Percentiles rank a stretch among this genome's conserved stretches.
Conservation (phyloP, 108 stramenopile genomes). For the Cyclotella sp. region DNA sequence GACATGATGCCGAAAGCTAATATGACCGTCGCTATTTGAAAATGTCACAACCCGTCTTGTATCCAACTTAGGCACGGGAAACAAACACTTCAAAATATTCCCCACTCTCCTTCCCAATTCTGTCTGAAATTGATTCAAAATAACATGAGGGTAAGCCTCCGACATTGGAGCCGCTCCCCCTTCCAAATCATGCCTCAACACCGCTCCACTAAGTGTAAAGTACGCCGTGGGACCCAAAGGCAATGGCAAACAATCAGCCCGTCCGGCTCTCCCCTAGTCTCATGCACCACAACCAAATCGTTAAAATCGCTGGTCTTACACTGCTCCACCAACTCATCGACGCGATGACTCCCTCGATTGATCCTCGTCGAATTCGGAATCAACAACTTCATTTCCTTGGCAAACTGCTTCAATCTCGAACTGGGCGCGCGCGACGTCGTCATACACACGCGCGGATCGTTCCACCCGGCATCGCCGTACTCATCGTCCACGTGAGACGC, state of each 20-base stretch:
- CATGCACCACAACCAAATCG: slow-evolving; percentile 97
- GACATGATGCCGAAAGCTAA: slow-evolving; percentile 98
- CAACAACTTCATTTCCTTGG: slow-evolving; percentile 96
- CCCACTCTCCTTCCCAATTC: slow-evolving; percentile 90
- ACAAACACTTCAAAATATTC: slow-evolving; percentile 94
- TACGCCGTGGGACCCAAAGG: slow-evolving; percentile 98
- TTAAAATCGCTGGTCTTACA: slow-evolving; percentile 93
- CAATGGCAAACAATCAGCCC: slow-evolving; percentile 97
- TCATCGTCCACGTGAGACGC: slow-evolving; percentile 93
- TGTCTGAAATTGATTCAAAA: slow-evolving; percentile 88
- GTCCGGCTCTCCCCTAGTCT: slow-evolving; percentile 99
- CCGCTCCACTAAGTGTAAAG: slow-evolving; percentile 92
- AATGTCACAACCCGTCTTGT: slow-evolving; percentile 94
- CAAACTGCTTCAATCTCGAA: slow-evolving; percentile 96
- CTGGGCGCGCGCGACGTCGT: slow-evolving; percentile 95
- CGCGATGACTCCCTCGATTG: slow-evolving; percentile 95
- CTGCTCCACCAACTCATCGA: slow-evolving; percentile 92
- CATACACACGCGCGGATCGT: slow-evolving; percentile 95
- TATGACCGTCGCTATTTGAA: slow-evolving; percentile 94
- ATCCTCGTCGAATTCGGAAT: slow-evolving; percentile 95
- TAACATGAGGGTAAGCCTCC: slow-evolving; percentile 94
- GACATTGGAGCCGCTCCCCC: slow-evolving; percentile 94
- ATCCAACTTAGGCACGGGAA: slow-evolving; percentile 94
- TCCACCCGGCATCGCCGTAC: slow-evolving; percentile 91
- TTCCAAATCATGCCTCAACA: slow-evolving; percentile 96